phyloP scores from a whole-genome alignment of 208 protist genomes.

The Acanthamoeba triangularis region DNA sequence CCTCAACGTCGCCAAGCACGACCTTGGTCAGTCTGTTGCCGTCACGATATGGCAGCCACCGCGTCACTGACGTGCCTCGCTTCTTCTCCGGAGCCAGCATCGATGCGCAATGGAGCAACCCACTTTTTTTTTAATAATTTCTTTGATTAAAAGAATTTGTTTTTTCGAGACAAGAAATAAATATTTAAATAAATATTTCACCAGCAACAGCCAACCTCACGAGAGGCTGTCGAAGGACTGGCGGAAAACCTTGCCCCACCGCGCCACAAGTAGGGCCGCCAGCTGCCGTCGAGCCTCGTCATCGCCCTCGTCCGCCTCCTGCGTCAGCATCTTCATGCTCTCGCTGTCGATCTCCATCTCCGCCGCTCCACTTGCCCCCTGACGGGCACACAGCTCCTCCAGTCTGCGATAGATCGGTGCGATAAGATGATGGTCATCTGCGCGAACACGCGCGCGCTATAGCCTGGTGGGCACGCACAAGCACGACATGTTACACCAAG shows the following conservation, averaged over 20 bases:
- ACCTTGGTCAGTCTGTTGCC: not conserved
- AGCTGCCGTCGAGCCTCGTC: not conserved
- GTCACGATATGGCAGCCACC: conserved; percentile 29
- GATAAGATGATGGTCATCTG: not conserved
- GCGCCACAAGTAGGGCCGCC: not conserved
- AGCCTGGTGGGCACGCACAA: too few species aligned
- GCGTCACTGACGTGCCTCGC: not conserved
- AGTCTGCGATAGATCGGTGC: not conserved
- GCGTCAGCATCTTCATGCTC: not conserved
- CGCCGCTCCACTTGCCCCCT: not conserved
- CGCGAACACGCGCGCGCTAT: not conserved
- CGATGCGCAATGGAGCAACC: not conserved
- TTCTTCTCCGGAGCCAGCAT: not conserved
- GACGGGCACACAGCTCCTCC: not conserved
- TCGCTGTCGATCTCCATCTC: not conserved
- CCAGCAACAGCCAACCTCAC: not conserved
- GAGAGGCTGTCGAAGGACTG: not conserved
- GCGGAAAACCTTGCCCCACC: conserved; percentile 12
- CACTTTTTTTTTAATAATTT: too few species aligned
- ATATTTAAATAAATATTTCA: not conserved
- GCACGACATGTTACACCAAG: not conserved
- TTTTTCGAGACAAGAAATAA: too few species aligned
- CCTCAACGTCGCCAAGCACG: not conserved
- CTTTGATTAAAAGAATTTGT: too few species aligned
- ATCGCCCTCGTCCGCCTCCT: not conserved